Conservation (phyloP, 192 early-diverging fungal genomes). For the Umbelopsis sp. region DNA sequence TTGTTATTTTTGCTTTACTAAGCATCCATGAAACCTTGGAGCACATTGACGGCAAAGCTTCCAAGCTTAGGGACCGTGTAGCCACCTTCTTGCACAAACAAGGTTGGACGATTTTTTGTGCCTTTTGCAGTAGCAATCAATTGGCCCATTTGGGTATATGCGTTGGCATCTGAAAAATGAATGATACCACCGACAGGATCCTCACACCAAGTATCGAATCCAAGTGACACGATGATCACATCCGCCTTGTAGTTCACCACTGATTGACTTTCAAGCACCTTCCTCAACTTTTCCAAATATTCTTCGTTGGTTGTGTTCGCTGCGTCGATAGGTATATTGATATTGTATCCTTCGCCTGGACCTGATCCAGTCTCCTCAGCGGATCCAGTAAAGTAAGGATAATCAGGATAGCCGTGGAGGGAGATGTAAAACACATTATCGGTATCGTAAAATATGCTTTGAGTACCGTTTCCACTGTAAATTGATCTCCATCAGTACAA, state of each 20-base stretch:
- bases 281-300: slow-evolving; percentile 52
- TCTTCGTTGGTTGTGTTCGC: slow-evolving; percentile 57
- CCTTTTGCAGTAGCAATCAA: slow-evolving; percentile 26
- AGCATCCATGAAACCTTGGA: slow-evolving; percentile 40
- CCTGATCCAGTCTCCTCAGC: slow-evolving; percentile 57
- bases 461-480: slow-evolving; percentile 59
- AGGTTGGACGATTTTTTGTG: slow-evolving; percentile 40
- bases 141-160: slow-evolving; percentile 46
- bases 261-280: slow-evolving; percentile 40
- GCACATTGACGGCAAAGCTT: slow-evolving; percentile 46
- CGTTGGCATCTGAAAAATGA: slow-evolving; percentile 32
- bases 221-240: slow-evolving; percentile 64
- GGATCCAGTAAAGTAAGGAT: slow-evolving; percentile 67
- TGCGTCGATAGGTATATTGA: slow-evolving; percentile 63
- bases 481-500: not conserved
- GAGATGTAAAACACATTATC: slow-evolving; percentile 68
- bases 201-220: slow-evolving; percentile 65
- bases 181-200: slow-evolving; percentile 55
- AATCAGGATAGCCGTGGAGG: slow-evolving; percentile 60
- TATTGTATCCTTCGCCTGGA: slow-evolving; percentile 66
- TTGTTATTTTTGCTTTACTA: not conserved
- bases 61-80: slow-evolving; percentile 56
- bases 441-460: slow-evolving; percentile 53
- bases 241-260: slow-evolving; percentile 57
- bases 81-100: slow-evolving; percentile 62